Conservation (phyloP, 2,329 filamentous ascomycete genomes). For the Pseudogymnoascus sp. region DNA sequence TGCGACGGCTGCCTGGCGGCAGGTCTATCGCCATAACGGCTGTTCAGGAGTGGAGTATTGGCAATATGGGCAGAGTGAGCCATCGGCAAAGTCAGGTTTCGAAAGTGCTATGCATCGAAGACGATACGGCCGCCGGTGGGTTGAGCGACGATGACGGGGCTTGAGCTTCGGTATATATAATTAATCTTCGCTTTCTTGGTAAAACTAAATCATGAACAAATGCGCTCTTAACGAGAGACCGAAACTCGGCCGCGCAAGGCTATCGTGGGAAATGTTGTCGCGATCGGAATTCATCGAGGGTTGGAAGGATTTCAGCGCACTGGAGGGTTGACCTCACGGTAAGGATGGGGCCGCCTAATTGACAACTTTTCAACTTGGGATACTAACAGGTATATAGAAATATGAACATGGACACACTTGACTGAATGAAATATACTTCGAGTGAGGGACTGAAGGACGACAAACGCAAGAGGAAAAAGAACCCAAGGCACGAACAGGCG, state of each 20-base stretch:
- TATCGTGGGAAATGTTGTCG: background rate
- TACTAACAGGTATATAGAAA: slow-evolving; percentile 7
- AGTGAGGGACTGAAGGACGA: background rate
- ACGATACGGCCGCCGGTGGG: background rate
- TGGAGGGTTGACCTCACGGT: background rate
- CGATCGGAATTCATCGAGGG: slow-evolving; percentile 4
- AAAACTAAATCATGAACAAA: background rate
- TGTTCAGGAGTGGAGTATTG: slow-evolving; percentile 25
- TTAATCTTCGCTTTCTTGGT: background rate
- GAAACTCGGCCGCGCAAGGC: background rate
- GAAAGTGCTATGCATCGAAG: background rate
- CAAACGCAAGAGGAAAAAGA: background rate
- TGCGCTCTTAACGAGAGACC: slow-evolving; percentile 1
- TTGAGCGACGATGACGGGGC: background rate
- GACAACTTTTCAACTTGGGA: slow-evolving; percentile 7
- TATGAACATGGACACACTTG: slow-evolving; percentile 5
- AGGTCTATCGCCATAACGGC: slow-evolving; percentile 16
- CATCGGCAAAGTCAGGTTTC: slow-evolving; percentile 20
- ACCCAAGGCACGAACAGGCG: background rate
- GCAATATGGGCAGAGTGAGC: slow-evolving; percentile 20
- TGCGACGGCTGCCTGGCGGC: slow-evolving; percentile 13
- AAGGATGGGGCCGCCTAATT: background rate
- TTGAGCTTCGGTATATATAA: background rate
- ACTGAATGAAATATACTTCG: slow-evolving; percentile 6
- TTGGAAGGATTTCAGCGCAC: background rate